phyloP scores from a whole-genome alignment of 768 basidiomycete genomes.

The Leccinum ochraceum region DNA sequence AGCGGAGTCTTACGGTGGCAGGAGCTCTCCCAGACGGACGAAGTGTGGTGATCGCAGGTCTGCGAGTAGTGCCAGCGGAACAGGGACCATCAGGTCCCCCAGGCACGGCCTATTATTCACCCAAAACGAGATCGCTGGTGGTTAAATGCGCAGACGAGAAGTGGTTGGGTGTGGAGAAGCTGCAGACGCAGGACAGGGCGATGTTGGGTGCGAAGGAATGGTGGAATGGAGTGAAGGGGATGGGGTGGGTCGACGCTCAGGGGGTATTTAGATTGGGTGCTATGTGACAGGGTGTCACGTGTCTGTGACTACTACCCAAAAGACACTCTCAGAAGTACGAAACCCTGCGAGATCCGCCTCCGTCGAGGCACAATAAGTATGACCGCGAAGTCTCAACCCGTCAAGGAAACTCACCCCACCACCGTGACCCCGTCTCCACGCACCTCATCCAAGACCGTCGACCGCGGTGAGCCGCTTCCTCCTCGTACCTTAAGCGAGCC shows the following conservation, averaged over 20 bases:
- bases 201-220: constrained; percentile 62
- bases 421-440: constrained; percentile 11
- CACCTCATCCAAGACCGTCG: constrained; percentile 21
- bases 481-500: background rate
- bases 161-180: constrained; percentile 50
- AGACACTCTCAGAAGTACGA: background rate
- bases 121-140: constrained; percentile 40
- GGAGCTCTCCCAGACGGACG: constrained; percentile 30
- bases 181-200: constrained; percentile 64
- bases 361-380: constrained; percentile 15
- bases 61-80: constrained; percentile 14
- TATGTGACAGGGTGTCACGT: constrained; percentile 10
- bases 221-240: constrained; percentile 69
- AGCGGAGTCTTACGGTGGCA: constrained; percentile 26
- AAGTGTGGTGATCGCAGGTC: constrained; percentile 23
- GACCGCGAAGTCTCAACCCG: constrained; percentile 17
- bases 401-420: constrained; percentile 22
- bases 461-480: constrained; percentile 33
- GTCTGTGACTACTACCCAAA: too few relatives aligned
- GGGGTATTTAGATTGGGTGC: constrained; percentile 15
- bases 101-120: constrained; percentile 47
- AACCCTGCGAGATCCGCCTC: constrained; percentile 17
- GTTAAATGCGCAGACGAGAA: constrained; percentile 57
- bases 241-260: constrained; percentile 26
- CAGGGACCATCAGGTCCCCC: constrained; percentile 21